Conservation (phyloP, 2,329 filamentous ascomycete genomes). For the Aspergillus sp. region DNA sequence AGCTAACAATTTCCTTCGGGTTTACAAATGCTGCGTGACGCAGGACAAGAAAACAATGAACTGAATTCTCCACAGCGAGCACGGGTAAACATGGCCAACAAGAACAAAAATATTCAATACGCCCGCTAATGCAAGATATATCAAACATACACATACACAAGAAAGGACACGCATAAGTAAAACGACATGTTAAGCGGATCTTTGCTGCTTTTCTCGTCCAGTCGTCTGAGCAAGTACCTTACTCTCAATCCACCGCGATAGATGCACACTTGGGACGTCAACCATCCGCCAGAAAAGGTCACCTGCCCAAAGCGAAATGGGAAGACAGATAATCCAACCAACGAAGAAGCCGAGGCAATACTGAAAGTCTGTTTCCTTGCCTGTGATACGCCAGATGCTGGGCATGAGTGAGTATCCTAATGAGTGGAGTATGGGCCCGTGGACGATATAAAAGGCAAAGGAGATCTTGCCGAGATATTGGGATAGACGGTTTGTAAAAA, state of each 20-base stretch:
- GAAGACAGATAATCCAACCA: constrained; percentile 40
- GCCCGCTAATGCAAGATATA: constrained; percentile 10
- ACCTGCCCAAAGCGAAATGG: constrained; percentile 52
- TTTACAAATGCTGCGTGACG: background rate
- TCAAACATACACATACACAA: background rate
- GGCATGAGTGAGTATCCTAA: constrained; percentile 46
- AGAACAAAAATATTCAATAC: background rate
- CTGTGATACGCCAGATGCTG: constrained; percentile 40
- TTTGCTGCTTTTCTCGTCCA: constrained; percentile 6
- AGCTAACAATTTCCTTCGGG: background rate
- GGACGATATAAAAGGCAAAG: constrained; percentile 50
- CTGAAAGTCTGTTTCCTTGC: constrained; percentile 39
- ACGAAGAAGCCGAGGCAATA: constrained; percentile 42
- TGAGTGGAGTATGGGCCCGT: constrained; percentile 45
- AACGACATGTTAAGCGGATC: constrained; percentile 1
- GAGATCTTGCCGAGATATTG: constrained; percentile 50
- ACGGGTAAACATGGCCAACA: background rate
- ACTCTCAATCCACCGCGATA: constrained; percentile 52
- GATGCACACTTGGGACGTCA: constrained; percentile 52
- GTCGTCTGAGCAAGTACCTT: constrained; percentile 26
- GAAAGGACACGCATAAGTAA: background rate
- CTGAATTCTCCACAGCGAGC: background rate
- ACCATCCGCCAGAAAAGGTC: constrained; percentile 61
- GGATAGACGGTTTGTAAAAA: constrained; percentile 42
- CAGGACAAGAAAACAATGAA: background rate